Percentiles rank a stretch among this genome's conserved stretches.
These are phyloP conservation scores for Phlebopus sp. DNA, from an alignment of 1,284 basidiomycete genomes.

Conservation along the genomic window DNA sequence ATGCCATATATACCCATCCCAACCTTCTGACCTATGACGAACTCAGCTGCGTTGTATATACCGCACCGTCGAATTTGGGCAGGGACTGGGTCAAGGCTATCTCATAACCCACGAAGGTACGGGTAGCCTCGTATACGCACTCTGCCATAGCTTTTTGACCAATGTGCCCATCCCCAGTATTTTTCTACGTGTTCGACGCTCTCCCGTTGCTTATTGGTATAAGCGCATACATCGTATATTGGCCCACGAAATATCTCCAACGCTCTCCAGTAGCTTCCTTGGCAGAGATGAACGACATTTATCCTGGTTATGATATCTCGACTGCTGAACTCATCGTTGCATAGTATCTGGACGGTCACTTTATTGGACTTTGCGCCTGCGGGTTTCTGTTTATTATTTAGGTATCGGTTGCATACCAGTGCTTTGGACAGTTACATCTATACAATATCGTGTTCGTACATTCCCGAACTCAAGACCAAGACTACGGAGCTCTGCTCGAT, in stretches of 20 bases:
- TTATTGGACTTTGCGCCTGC: too few species aligned
- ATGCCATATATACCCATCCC: neutral
- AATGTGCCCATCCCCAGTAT: constrained; percentile 18
- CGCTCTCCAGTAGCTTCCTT: neutral
- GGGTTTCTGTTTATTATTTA: too few species aligned
- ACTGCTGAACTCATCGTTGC: neutral
- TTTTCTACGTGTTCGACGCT: constrained; percentile 44
- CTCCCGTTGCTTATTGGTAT: constrained; percentile 41
- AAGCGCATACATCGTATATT: constrained; percentile 28
- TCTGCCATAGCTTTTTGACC: neutral
- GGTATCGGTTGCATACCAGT: neutral
- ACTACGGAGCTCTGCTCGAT: too few species aligned
- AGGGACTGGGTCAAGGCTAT: constrained; percentile 35
- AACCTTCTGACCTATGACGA: neutral
- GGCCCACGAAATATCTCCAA: constrained; percentile 33
- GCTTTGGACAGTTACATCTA: too few species aligned
- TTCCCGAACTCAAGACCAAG: too few species aligned
- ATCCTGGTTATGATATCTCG: neutral
- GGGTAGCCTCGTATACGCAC: neutral
- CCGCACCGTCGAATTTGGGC: constrained; percentile 38
- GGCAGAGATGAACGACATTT: neutral
- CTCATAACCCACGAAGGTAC: constrained; percentile 37
- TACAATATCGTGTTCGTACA: too few species aligned
- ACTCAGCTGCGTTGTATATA: constrained; percentile 38
- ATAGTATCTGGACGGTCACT: too few species aligned